Evolutionary conservation across 139 green algal genomes (phyloP), one percentile per base, ranked within the genome.

Genomic region (Volvox africanus): DNA sequence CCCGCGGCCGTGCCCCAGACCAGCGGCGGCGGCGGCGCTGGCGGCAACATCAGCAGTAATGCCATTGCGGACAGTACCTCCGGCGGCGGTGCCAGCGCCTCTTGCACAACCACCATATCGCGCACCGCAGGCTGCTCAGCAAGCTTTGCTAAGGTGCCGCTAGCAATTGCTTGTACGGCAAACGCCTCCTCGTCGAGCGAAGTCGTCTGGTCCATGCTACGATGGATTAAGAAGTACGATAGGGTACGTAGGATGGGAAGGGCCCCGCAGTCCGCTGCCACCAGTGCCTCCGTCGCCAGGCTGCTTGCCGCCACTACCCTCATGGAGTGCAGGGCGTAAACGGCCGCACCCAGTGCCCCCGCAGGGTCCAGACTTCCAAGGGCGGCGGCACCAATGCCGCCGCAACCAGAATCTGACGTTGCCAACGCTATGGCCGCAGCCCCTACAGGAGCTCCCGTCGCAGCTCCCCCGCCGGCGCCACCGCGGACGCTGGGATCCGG

Each of bases 61-160:
- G 86, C 86, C 32, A 90, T 62, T 33, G 86, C 86, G 0, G 86
- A 90, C 32, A 90, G 75, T 44, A 90, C 55, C 30, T 90, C 73
- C 75, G 26, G 65, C 55, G 73, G 73, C 55, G 86, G 86, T 9
- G 30, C 73, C 55, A 90, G 75, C 19, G 86, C 86, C 71, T 90
- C 86, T 0, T 30, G 32, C 20, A 80, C 21, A 2, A 24, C n/a
- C 21, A 50, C 16, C 55, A 36, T 11, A 1, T 3, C 19, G 1
- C 86, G 73, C 22, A 50, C 55, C 0, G 65, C 75, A 13, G 86
- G 75, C 44, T 90, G 86, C 55, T 55, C 73, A 2, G 73, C 36
- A 12, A 90, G 75, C 26, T 50, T 75, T 24, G 86, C 86, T 24
- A 84, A 61, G 9, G 86, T 90, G 75, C 86, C 86, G 32, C 30